Conservation (phyloP, 345 rosid genomes). For the Rhodamnia argentea region DNA sequence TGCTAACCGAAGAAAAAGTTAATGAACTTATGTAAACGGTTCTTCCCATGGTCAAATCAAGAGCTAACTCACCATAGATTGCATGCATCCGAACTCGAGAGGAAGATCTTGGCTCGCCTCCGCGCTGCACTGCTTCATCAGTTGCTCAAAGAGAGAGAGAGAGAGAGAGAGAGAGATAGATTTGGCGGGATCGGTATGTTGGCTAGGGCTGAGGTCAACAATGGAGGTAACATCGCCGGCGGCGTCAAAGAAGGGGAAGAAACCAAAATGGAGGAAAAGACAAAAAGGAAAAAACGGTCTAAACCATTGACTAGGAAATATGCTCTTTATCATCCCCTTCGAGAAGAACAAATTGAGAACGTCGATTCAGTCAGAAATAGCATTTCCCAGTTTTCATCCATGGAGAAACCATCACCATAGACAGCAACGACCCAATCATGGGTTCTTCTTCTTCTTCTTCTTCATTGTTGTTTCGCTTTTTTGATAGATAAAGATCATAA, state of each 20-base stretch:
- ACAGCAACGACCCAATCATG: not conserved
- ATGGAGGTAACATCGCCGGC: not conserved
- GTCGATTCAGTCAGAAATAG: not conserved
- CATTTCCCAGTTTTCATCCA: not conserved
- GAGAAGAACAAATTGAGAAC: not conserved
- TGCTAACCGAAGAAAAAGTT: not conserved
- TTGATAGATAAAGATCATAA: not conserved
- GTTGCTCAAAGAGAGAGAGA: not conserved
- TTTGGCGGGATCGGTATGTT: not conserved
- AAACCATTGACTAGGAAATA: not conserved
- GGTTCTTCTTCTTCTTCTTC: not conserved
- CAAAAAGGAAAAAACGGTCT: too few relatives aligned
- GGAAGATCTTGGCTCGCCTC: not conserved
- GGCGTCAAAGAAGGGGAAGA: not conserved
- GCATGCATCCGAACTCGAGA: not conserved
- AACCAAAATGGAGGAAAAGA: not conserved
- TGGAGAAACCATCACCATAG: not conserved
- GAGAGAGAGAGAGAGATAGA: not conserved
- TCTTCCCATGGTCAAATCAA: not conserved
- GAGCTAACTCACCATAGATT: not conserved
- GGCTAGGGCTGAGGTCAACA: not conserved
- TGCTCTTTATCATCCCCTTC: not conserved
- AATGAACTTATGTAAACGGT: not conserved
- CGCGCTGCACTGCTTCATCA: not conserved
- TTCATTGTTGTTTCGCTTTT: not conserved